Conservation (phyloP, 805 yeast genomes). For the Wickerhamiella kurtzmanii region DNA sequence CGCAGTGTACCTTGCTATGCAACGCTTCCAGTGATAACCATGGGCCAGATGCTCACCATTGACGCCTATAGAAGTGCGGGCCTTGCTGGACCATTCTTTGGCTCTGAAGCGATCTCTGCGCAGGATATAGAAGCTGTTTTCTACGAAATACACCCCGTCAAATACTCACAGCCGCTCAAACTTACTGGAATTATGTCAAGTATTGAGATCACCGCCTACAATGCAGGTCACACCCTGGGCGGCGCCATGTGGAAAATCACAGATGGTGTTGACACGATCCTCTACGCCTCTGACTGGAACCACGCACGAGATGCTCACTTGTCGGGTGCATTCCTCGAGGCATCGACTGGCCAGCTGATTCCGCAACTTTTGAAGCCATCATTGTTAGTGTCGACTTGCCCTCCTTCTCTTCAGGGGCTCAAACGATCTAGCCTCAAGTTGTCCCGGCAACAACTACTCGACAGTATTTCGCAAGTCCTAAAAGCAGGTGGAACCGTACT, state of each 20-base stretch:
- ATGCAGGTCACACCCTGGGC: slow-evolving; percentile 88
- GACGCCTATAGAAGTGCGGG: slow-evolving; percentile 68
- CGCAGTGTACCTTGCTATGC: slow-evolving; percentile 65
- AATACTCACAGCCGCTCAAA: slow-evolving; percentile 54
- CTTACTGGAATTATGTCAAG: slow-evolving; percentile 21
- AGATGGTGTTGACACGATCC: slow-evolving; percentile 61
- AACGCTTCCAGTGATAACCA: slow-evolving; percentile 75
- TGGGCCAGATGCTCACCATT: slow-evolving; percentile 76
- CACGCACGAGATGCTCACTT: slow-evolving; percentile 80
- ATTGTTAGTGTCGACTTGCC: slow-evolving; percentile 48
- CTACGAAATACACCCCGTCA: slow-evolving; percentile 54
- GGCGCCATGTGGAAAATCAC: slow-evolving; percentile 79
- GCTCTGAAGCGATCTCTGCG: slow-evolving; percentile 41
- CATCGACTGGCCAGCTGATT: slow-evolving; percentile 44
- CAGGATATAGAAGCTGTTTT: slow-evolving; percentile 70
- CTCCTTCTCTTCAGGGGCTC: slow-evolving; percentile 4
- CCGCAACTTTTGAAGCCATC: slow-evolving; percentile 58
- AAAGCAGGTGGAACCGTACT: slow-evolving; percentile 69
- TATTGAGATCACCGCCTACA: slow-evolving; percentile 56
- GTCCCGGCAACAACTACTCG: slow-evolving; percentile 50
- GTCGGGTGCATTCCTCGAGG: slow-evolving; percentile 52
- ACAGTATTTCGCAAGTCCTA: slow-evolving; percentile 49
- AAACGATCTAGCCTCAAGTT: slow-evolving; percentile 33
- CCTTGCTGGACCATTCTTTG: slow-evolving; percentile 51
- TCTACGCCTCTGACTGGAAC: slow-evolving; percentile 90